Evolutionary conservation across 179 eudicot genomes (phyloP).

Genomic region (Beta macrorhiza): DNA sequence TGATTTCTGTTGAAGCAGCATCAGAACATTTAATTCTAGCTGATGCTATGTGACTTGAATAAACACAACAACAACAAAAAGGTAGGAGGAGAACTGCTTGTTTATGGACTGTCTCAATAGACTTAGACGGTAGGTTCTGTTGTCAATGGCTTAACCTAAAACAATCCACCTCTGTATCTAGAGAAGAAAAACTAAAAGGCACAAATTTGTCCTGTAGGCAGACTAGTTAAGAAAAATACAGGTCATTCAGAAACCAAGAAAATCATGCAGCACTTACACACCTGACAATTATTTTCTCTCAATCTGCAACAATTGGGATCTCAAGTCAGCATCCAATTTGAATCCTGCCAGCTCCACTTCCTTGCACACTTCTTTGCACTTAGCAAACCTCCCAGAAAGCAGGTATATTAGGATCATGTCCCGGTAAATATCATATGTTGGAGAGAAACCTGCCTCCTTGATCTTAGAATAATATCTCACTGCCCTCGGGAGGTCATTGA

Average conservation of each 20-base stretch:
- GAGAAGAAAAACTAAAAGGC: constrained; percentile 2
- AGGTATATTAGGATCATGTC: constrained; percentile 51
- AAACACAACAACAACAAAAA: not conserved
- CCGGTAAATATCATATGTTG: constrained; percentile 70
- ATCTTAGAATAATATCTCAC: constrained; percentile 71
- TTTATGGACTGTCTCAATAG: not conserved
- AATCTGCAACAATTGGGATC: constrained; percentile 46
- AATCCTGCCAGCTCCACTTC: constrained; percentile 79
- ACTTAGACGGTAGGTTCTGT: not conserved
- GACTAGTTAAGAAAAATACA: not conserved
- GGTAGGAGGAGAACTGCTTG: not conserved
- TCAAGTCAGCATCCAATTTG: constrained; percentile 48
- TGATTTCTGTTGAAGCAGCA: not conserved
- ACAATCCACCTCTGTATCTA: not conserved
- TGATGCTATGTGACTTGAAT: not conserved
- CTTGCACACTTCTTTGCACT: constrained; percentile 70
- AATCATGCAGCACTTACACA: constrained; percentile 14
- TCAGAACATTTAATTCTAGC: not conserved
- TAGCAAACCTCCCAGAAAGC: constrained; percentile 70
- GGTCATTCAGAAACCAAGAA: constrained; percentile 7
- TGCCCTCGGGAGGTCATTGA: constrained; percentile 75
- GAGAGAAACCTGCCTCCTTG: constrained; percentile 81
- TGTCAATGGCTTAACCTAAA: not conserved
- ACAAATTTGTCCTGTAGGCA: not conserved
- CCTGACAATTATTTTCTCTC: constrained; percentile 32